Evolutionary conservation across 2,329 filamentous ascomycete genomes (phyloP), one percentile per base, ranked within the genome.

Genomic region (Sporothrix globosa): DNA sequence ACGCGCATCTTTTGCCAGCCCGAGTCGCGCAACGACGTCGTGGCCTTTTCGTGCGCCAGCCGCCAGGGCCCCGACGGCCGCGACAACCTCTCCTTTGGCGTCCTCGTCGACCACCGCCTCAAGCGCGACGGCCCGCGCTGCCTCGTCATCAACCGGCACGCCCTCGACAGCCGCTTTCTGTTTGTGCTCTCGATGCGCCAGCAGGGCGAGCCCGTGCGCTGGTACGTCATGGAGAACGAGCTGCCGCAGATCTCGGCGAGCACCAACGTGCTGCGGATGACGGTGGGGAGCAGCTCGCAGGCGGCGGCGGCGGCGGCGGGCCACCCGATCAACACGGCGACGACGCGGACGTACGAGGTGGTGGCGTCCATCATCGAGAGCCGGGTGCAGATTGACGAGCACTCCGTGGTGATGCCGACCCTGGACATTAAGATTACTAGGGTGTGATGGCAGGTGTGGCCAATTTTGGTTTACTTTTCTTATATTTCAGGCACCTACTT

Each of bases 1-100:
- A 68, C 70, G 46, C 70, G 72, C 52, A 69, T 73, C 10, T 67
- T 61, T 5, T 71, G 72, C 68, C 34, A 63, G 70, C 72, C 72
- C 19, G 70, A 66, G 34, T 71, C 70, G 27, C 50, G 48, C 13
- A 39, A 52, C 48, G 70, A 71, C n/a, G 65, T 71, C 1, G 53
- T 73, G 0, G 65, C 58, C 0, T 63, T 71, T 27, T 53, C 70
- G 19, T 73, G 72, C 68, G 60, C 24, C 19, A 70, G 61, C 19
- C 54, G 21, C 30, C 71, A 70, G 52, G 52, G 34, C 4, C 61
- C 17, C 34, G 63, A 39, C 14, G 46, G 21, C 14, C 39, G 63
- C 54, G 53, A 68, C 52, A 67, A 58, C 24, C 56, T 73, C 41
- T 48, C 50, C 4, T 73, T 73, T 63, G 58, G 56, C 41, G 65